Base-by-base conservation (phyloP, 106 monocot genomes). In the Triglochin maritima region DNA sequence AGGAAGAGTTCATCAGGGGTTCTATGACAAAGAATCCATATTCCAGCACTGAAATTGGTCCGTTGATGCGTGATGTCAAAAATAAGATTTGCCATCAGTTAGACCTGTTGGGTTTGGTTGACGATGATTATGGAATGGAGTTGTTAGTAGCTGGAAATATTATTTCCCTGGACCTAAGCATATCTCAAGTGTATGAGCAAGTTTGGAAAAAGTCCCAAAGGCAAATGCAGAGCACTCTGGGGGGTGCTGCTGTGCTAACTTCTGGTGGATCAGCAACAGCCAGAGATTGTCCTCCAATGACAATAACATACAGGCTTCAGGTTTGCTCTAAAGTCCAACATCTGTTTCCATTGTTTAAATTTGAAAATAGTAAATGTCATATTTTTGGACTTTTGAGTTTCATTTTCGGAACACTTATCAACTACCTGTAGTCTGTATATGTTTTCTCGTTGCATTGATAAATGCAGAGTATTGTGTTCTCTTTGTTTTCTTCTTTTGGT, bases 21-120 rank as follows among this genome's bases (percentile, higher is more conserved):
- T 98, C 98, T 6, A 98, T 98, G 98, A 89, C 92, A 9, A 98
- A 84, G 68, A 98, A 98, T 77, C 98, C 98, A 46, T 98, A 98
- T 74, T 89, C 86, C 48, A 92, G 92, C 71, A 67, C 72, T 57
- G 98, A 98, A 69, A 89, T 98, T 67, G 98, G 98, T 44, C 86
- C 85, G 7, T 73, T 98, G 58, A 98, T 98, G 98, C 75, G 98
- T 60, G 98, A 98, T 79, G 88, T 86, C 44, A 98, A 92, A 84
- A 98, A 98, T 73, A 98, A 98, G 74, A 98, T 98, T 14, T 98
- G 98, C 60, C 83, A 92, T 80, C 98, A 98, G 59, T 77, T 98
- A 43, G 98, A 98, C 67, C 80, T 98, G 12, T 52, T 98, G 51
- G 92, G 98, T 56, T 80, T 98, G 50, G 53, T 98, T 10, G 98